Percentiles rank a stretch among this genome's conserved stretches.
Evolutionary conservation across 2,329 filamentous ascomycete genomes (phyloP).

Genomic region (Hymenoscyphus repandus): DNA sequence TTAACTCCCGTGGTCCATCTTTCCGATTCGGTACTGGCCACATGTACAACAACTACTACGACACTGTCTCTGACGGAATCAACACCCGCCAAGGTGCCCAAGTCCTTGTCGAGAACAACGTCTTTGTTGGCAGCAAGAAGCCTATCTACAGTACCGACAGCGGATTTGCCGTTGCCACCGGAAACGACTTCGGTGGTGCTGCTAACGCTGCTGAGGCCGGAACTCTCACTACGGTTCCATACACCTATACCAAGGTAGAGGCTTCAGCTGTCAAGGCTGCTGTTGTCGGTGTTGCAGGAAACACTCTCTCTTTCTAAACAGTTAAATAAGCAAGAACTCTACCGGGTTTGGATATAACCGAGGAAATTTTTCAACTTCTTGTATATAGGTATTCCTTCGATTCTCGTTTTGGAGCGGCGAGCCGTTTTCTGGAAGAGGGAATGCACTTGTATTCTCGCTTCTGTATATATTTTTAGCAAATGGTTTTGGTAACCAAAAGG

Average conservation of each 20-base stretch:
- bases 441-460: background rate
- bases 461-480: background rate
- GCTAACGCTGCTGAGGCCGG: constrained; percentile 44
- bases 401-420: background rate
- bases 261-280: constrained; percentile 40
- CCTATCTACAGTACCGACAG: constrained; percentile 40
- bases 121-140: constrained; percentile 40
- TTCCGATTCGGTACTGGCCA: constrained; percentile 64
- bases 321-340: background rate
- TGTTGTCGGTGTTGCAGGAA: constrained; percentile 30
- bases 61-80: constrained; percentile 43
- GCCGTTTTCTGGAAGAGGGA: background rate
- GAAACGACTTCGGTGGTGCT: constrained; percentile 44
- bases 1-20: constrained; percentile 58
- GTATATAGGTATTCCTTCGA: background rate
- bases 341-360: background rate
- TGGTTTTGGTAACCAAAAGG: background rate
- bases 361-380: background rate
- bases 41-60: constrained; percentile 49
- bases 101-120: constrained; percentile 50
- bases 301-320: constrained; percentile 31
- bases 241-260: constrained; percentile 49
- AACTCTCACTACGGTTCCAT: constrained; percentile 47
- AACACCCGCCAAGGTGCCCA: constrained; percentile 52
- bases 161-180: constrained; percentile 39